These are phyloP conservation scores for Cichorium intybus DNA, from an alignment of 140 eudicot species.

Conservation along the genomic window DNA sequence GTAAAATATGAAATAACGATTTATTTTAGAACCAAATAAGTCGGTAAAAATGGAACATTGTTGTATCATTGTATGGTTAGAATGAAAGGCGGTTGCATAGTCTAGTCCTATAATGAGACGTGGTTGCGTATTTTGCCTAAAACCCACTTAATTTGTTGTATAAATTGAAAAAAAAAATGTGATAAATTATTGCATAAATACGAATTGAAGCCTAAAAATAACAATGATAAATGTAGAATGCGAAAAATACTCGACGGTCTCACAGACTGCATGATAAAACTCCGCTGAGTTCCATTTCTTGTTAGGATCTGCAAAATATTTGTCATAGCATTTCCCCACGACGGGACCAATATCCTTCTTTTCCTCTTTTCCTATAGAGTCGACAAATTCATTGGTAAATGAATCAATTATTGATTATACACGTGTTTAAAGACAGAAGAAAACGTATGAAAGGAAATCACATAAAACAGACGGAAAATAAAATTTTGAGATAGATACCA, in stretches of 20 bases:
- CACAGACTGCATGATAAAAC: slow-evolving; percentile 63
- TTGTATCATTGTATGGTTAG: background rate
- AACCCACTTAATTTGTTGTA: background rate
- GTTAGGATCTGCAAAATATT: slow-evolving; percentile 35
- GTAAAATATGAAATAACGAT: too few species aligned
- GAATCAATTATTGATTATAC: background rate
- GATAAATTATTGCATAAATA: background rate
- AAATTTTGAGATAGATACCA: slow-evolving; percentile 19
- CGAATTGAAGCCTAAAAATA: background rate
- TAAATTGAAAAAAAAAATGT: background rate
- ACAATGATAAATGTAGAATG: background rate
- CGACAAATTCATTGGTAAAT: background rate
- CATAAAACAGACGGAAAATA: background rate
- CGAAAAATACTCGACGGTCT: slow-evolving; percentile 56
- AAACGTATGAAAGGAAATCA: background rate
- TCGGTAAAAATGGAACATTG: background rate
- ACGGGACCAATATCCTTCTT: slow-evolving; percentile 40
- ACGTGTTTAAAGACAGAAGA: background rate
- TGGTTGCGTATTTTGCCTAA: background rate
- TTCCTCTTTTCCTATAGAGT: slow-evolving; percentile 49
- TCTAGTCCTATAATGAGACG: too few species aligned
- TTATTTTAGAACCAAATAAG: background rate
- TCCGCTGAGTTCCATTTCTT: slow-evolving; percentile 39
- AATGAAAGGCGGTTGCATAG: background rate
- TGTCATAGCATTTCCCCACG: slow-evolving; percentile 46